Base-by-base conservation (phyloP, 2,329 filamentous ascomycete genomes). In the Magnaporthales sp. region DNA sequence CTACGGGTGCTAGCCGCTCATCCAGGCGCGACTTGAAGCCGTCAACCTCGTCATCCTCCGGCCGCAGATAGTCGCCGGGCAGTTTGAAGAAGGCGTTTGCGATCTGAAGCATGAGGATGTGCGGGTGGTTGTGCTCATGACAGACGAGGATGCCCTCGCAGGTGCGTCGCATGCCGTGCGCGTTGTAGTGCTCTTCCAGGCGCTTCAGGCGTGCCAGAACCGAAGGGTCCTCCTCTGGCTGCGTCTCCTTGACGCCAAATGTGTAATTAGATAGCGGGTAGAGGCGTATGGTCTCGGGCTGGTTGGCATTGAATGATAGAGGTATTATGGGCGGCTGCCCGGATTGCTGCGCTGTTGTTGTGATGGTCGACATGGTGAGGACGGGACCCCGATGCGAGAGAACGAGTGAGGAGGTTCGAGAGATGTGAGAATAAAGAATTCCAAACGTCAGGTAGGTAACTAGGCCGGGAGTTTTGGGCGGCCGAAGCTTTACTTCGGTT, bases 21-120 rank as follows among this genome's bases (percentile, higher is more conserved):
- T 98, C 96, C 68, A 99, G 84, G 46, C 94, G 89, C 62, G 86
- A 81, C 81, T 97, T 97, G 86, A 99, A 98, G n/a, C 94, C 95
- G 67, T 91, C 87, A 66, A 97, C 84, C 81, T 99, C 95, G 70
- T 96, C 92, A 73, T 96, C 94, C 71, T 92, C 91, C 60, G 91
- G 90, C 66, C 89, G 87, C 61, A 99, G 87, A 77, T 98, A 99
- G 79, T 98, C 95, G 68, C 95, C 95, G 0, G 95, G 95, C 77
- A 99, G 86, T 81, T 99, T 99, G 83, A 99, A 99, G 82, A 99
- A 99, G 27, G 95, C 94, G 78, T 99, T 99, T 66, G 95, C 95
- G 74, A 99, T 99, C 83, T 99, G 95, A 70, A 99, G 85, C 95
- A 99, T 98, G 71, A 99, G 83, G 70, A 99, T 96, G 78, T 99